phyloP scores from a whole-genome alignment of 805 yeast genomes.

The Sugiyamaella valdiviana region DNA sequence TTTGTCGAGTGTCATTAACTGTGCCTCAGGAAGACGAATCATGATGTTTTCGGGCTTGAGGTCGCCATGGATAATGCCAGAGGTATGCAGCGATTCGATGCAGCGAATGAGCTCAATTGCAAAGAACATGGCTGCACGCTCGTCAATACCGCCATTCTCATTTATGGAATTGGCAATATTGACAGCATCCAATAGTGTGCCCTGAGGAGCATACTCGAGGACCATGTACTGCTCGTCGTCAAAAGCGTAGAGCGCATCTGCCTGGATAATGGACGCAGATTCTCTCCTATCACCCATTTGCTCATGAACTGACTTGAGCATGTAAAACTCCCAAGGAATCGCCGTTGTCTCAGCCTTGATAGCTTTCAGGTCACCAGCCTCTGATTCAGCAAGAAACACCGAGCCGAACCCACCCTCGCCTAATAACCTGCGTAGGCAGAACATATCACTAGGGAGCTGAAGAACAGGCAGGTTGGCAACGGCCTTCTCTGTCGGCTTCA shows the following conservation, averaged over 20 bases:
- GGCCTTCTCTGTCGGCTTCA: neutral
- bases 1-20: conserved; percentile 18
- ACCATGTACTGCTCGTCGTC: conserved; percentile 64
- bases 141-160: conserved; percentile 41
- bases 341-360: conserved; percentile 59
- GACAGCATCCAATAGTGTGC: conserved; percentile 65
- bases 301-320: conserved; percentile 50
- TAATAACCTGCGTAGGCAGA: conserved; percentile 47
- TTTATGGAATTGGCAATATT: conserved; percentile 35
- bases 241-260: conserved; percentile 48
- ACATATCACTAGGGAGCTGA: conserved; percentile 16
- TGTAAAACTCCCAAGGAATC: conserved; percentile 75
- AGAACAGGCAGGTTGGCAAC: conserved; percentile 22
- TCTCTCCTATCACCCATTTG: conserved; percentile 26
- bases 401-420: conserved; percentile 81
- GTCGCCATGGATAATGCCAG: conserved; percentile 77
- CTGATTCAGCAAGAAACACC: conserved; percentile 63
- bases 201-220: conserved; percentile 59
- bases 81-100: conserved; percentile 54
- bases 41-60: conserved; percentile 81
- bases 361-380: conserved; percentile 52
- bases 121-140: conserved; percentile 54
- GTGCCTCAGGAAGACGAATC: conserved; percentile 45
- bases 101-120: conserved; percentile 58
- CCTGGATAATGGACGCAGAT: conserved; percentile 41